phyloP scores from a whole-genome alignment of 2,329 filamentous ascomycete genomes.

The Alternaria metachromatica region DNA sequence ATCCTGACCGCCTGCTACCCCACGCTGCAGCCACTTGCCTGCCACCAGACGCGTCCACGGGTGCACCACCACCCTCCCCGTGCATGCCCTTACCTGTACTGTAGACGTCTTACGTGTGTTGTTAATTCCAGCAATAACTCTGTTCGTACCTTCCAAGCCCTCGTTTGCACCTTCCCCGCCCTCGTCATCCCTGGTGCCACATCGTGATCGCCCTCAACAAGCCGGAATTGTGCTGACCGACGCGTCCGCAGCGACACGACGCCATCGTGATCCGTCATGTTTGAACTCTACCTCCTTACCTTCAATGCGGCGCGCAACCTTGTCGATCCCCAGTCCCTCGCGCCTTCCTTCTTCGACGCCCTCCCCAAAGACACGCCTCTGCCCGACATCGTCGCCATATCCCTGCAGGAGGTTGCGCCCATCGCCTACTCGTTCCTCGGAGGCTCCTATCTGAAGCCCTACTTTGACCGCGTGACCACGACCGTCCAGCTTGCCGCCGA shows the following conservation, averaged over 20 bases:
- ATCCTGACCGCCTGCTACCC: slow-evolving; percentile 13
- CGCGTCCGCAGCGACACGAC: slow-evolving; percentile 12
- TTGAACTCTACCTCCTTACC: slow-evolving; percentile 80
- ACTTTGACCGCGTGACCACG: slow-evolving; percentile 73
- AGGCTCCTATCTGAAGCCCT: slow-evolving; percentile 76
- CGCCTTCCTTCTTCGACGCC: slow-evolving; percentile 65
- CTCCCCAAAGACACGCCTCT: slow-evolving; percentile 57
- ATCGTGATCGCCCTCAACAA: slow-evolving; percentile 19
- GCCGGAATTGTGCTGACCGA: slow-evolving; percentile 28
- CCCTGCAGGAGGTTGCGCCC: slow-evolving; percentile 87
- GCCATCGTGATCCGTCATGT: slow-evolving; percentile 30
- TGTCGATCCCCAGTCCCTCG: slow-evolving; percentile 74
- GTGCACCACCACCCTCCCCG: neutral
- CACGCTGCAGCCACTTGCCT: slow-evolving; percentile 3
- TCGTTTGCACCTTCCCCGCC: neutral
- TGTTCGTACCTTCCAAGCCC: neutral
- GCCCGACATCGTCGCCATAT: slow-evolving; percentile 70
- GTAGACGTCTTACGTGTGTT: neutral
- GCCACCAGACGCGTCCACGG: neutral
- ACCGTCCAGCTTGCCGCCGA: slow-evolving; percentile 74
- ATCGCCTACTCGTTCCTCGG: slow-evolving; percentile 85
- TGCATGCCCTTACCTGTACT: neutral
- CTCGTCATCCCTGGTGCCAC: neutral
- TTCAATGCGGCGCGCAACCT: slow-evolving; percentile 84
- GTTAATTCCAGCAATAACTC: neutral